These are phyloP conservation scores for Bolboschoenus planiculmis DNA, from an alignment of 176 grass and related monocot species.

Conservation along the genomic window DNA sequence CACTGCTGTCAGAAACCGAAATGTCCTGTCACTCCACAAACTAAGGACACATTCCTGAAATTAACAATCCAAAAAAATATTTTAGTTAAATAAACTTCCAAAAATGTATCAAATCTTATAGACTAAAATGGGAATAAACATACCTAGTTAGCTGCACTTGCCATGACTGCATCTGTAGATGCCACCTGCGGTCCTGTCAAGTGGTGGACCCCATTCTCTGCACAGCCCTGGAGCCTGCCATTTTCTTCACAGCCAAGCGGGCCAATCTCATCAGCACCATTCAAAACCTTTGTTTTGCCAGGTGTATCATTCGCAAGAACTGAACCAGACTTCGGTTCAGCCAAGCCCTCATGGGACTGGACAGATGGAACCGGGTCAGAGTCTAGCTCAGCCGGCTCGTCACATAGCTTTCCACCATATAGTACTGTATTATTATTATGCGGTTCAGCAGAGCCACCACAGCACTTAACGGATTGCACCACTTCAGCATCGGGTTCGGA, in stretches of 20 bases:
- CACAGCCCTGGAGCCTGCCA: constrained; percentile 2
- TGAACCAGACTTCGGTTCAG: not conserved
- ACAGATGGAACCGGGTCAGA: not conserved
- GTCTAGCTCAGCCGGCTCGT: not conserved
- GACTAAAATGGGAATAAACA: not conserved
- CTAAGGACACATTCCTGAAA: constrained; percentile 12
- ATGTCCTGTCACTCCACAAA: not conserved
- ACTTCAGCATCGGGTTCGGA: not conserved
- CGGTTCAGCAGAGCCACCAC: not conserved
- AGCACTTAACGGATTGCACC: not conserved
- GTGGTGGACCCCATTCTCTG: constrained; percentile 11
- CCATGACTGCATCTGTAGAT: constrained; percentile 9
- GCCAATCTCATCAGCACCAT: constrained; percentile 8
- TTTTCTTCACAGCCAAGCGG: not conserved
- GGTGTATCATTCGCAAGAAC: not conserved
- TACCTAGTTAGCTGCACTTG: constrained; percentile 24
- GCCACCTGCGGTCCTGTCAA: not conserved
- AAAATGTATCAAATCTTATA: not conserved
- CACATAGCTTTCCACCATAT: not conserved
- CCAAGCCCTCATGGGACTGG: not conserved
- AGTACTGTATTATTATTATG: not conserved
- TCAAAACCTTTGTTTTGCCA: constrained; percentile 2
- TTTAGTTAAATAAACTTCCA: not conserved
- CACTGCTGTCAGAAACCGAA: not conserved
- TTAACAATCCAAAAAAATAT: not conserved